Evolutionary conservation across 2,329 filamentous ascomycete genomes (phyloP), one percentile per base, ranked within the genome.

Genomic region (Thelonectria discophora): DNA sequence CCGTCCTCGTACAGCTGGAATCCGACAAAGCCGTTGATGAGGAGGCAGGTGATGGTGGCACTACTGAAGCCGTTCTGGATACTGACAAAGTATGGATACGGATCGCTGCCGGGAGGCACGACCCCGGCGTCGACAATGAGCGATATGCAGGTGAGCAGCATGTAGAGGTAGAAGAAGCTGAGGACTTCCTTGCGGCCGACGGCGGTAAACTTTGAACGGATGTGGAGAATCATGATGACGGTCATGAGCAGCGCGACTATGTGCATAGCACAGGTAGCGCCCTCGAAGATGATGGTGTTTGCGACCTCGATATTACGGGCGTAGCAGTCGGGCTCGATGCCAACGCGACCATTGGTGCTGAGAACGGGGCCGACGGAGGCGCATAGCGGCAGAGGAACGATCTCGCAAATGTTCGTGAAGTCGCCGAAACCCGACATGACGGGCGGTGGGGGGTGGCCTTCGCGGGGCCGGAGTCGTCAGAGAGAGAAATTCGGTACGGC

Each of bases 1-100:
- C 95, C 95, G 73, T 99, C 95, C 78, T 99, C 95, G 77, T 99
- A 99, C 12, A 99, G 84, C 79, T 98, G 95, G 79, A 99, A 99
- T 34, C 95, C 95, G 55, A 99, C 94, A 74, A 99, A 99, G 45
- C 95, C 95, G 77, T 98, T 98, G 82, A 99, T 94, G 71, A 98
- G 82, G 58, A 99, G 83, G 76, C 91, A 96, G 24, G 93, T 94
- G 75, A 95, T 90, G 27, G 97, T 85, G 1, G 95, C 92, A 37
- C 93, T 97, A 20, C 89, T 83, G 55, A 99, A 82, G 13, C 94
- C 95, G 65, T 90, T 90, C 73, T 99, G 95, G 6, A 90, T 87
- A 11, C 93, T 91, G 66, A 92, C 91, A 74, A 99, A 97, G 82
- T 97, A 99, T 0, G 94, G 90, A 72, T 94, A 97, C 1, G 92